phyloP scores from a whole-genome alignment of 1,139 yeast species.

The Protomyces lactucae-debilis region DNA sequence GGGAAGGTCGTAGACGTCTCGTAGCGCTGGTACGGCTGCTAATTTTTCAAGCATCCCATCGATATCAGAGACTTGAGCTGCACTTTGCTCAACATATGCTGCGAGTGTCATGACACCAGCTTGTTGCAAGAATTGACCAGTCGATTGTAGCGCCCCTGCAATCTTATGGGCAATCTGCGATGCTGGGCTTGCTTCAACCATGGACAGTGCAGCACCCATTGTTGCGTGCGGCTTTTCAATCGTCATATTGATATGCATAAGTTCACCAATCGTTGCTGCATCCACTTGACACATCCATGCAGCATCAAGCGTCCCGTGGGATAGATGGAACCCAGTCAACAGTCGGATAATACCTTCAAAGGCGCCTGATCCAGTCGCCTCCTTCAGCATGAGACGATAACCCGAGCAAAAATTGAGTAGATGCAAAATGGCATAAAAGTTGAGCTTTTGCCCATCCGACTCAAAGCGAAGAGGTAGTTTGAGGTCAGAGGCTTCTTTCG shows the following conservation, averaged over 20 bases:
- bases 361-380: conserved; percentile 20
- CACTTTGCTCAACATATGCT: neutral
- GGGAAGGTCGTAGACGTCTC: neutral
- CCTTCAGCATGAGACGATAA: conserved; percentile 16
- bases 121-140: neutral
- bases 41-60: neutral
- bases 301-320: neutral
- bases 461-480: conserved; percentile 9
- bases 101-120: neutral
- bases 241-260: conserved; percentile 5
- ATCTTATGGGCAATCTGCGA: conserved; percentile 7
- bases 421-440: conserved; percentile 17
- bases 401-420: conserved; percentile 20
- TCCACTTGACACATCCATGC: conserved; percentile 8
- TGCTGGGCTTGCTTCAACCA: conserved; percentile 8
- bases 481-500: conserved; percentile 9
- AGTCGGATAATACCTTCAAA: conserved; percentile 15
- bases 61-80: neutral
- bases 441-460: neutral
- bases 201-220: neutral
- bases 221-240: conserved; percentile 2
- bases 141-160: conserved; percentile 3
- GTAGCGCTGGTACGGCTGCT: conserved; percentile 8
- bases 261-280: conserved; percentile 2
- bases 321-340: conserved; percentile 11